phyloP scores from a whole-genome alignment of 805 yeast species.

The Metschnikowia koreensis region DNA sequence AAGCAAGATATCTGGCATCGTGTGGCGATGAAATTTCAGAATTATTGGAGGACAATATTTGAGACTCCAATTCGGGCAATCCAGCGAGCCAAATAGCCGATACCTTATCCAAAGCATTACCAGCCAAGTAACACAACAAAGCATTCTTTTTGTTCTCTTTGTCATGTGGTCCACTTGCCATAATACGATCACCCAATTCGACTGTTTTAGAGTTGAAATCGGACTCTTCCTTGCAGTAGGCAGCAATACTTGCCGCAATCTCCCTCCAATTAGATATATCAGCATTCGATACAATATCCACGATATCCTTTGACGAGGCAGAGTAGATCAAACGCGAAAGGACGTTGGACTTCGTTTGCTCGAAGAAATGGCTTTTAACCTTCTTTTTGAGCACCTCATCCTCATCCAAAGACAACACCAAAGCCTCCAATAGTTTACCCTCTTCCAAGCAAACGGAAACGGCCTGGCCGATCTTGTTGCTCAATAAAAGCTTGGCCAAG shows the following conservation, averaged over 20 bases:
- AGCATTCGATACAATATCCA: slow-evolving; percentile 75
- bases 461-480: slow-evolving; percentile 65
- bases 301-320: slow-evolving; percentile 51
- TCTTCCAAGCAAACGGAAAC: slow-evolving; percentile 62
- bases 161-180: slow-evolving; percentile 21
- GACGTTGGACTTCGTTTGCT: slow-evolving; percentile 50
- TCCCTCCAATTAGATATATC: slow-evolving; percentile 81
- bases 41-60: slow-evolving; percentile 46
- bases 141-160: slow-evolving; percentile 65
- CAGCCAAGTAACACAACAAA: slow-evolving; percentile 72
- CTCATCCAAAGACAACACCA: slow-evolving; percentile 73
- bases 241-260: slow-evolving; percentile 65
- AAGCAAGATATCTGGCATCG: slow-evolving; percentile 80
- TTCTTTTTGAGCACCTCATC: slow-evolving; percentile 56
- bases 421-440: slow-evolving; percentile 71
- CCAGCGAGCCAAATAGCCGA: slow-evolving; percentile 84
- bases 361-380: slow-evolving; percentile 71
- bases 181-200: slow-evolving; percentile 75
- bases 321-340: slow-evolving; percentile 75
- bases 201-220: slow-evolving; percentile 56
- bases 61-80: slow-evolving; percentile 41
- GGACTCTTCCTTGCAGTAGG: slow-evolving; percentile 35
- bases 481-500: slow-evolving; percentile 45
- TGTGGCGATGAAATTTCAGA: slow-evolving; percentile 53
- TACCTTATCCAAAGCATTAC: slow-evolving; percentile 75